Conservation (phyloP, 2,329 filamentous ascomycete species). For the Camptophora hylomeconis region DNA sequence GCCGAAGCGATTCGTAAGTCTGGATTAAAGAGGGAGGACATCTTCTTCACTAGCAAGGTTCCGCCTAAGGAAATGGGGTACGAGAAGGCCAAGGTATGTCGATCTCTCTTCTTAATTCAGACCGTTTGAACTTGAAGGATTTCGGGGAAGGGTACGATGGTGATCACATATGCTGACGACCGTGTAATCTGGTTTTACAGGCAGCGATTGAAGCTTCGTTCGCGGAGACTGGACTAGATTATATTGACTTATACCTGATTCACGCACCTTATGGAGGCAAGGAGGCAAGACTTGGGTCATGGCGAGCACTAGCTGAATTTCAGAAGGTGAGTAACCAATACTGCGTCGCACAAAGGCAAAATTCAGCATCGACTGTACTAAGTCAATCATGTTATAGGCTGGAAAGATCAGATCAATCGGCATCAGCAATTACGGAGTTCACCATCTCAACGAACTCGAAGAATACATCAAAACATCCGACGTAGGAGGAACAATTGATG, state of each 20-base stretch:
- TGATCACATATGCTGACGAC: too few species aligned
- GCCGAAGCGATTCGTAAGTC: slow-evolving; percentile 39
- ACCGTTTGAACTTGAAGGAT: too few species aligned
- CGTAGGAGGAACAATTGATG: slow-evolving; percentile 56
- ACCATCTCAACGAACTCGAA: slow-evolving; percentile 42
- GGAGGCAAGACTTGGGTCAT: slow-evolving; percentile 36
- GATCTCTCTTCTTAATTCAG: too few species aligned
- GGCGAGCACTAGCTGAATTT: slow-evolving; percentile 41
- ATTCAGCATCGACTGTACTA: too few species aligned
- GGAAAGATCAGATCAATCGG: slow-evolving; percentile 41
- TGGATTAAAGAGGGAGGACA: slow-evolving; percentile 38
- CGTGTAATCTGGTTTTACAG: too few species aligned
- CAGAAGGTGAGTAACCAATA: too few species aligned
- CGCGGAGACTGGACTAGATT: slow-evolving; percentile 21
- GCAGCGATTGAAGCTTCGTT: slow-evolving; percentile 15
- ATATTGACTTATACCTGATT: slow-evolving; percentile 32
- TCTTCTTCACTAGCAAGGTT: slow-evolving; percentile 54
- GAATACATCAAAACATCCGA: slow-evolving; percentile 45
- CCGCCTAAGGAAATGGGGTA: slow-evolving; percentile 44
- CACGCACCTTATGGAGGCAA: slow-evolving; percentile 42
- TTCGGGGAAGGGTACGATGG: too few species aligned
- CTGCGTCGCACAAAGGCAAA: too few species aligned
- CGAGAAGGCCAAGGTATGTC: slow-evolving; percentile 48
- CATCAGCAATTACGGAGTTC: slow-evolving; percentile 42
- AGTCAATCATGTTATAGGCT: too few species aligned